Conservation (phyloP, 2,329 filamentous ascomycete species). For the Colletotrichum shisoi region DNA sequence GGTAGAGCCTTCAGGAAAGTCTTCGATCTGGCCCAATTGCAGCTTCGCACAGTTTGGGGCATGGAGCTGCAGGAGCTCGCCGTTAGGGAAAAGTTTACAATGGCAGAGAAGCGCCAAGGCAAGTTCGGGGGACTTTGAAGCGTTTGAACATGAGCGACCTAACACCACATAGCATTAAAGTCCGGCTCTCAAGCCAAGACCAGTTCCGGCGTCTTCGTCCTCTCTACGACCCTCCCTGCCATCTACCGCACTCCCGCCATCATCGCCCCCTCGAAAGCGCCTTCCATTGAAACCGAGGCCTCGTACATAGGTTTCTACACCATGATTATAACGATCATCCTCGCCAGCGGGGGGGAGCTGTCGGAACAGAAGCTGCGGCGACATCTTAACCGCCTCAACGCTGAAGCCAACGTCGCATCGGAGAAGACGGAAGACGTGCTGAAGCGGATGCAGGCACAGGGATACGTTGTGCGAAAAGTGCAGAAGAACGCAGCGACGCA, state of each 20-base stretch:
- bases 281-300: conserved; percentile 73
- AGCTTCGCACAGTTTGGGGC: conserved; percentile 78
- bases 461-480: conserved; percentile 78
- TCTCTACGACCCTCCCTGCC: conserved; percentile 75
- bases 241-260: conserved; percentile 72
- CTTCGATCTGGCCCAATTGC: conserved; percentile 77
- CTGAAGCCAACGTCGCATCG: conserved; percentile 75
- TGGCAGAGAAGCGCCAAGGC: conserved; percentile 81
- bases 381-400: conserved; percentile 77
- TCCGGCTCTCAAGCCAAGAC: conserved; percentile 61
- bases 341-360: conserved; percentile 75
- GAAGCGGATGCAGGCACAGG: conserved; percentile 78
- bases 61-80: conserved; percentile 92
- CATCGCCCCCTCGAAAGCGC: conserved; percentile 71
- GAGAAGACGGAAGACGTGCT: conserved; percentile 80
- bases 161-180: conserved; percentile 48
- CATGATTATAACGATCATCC: conserved; percentile 78
- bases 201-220: conserved; percentile 75
- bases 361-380: conserved; percentile 80
- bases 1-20: conserved; percentile 76
- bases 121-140: conserved; percentile 41
- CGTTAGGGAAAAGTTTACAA: conserved; percentile 77
- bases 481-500: conserved; percentile 64
- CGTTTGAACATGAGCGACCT: not conserved
- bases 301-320: conserved; percentile 84